These are phyloP conservation scores for Artemisia tridentata DNA, from an alignment of 129 eudicot genomes.

Conservation along the genomic window DNA sequence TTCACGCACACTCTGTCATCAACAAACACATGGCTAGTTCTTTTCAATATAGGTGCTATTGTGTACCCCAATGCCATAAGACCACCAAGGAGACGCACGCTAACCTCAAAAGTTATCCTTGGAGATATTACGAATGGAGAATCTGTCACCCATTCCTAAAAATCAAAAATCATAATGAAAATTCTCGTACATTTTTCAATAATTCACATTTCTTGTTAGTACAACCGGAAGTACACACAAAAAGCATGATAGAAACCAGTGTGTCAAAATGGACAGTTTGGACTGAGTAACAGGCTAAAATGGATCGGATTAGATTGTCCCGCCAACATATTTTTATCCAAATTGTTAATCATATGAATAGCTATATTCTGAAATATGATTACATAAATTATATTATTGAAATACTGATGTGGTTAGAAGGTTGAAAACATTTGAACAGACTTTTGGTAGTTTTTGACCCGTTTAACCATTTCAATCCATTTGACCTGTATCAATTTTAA, in stretches of 20 bases:
- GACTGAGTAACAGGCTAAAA: slow-evolving; percentile 3
- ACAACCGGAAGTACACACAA: slow-evolving; percentile 1
- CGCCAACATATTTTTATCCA: too few relatives aligned
- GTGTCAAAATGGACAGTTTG: slow-evolving; percentile 1
- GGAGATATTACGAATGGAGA: too few relatives aligned
- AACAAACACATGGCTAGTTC: slow-evolving; percentile 80
- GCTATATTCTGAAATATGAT: too few relatives aligned
- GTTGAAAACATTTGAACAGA: too few relatives aligned
- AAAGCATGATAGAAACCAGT: not conserved
- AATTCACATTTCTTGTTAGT: not conserved
- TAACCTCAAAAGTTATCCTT: slow-evolving; percentile 93
- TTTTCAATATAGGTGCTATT: slow-evolving; percentile 84
- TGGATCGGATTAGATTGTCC: not conserved
- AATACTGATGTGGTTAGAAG: too few relatives aligned
- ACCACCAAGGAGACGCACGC: slow-evolving; percentile 96
- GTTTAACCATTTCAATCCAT: too few relatives aligned
- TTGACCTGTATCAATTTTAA: too few relatives aligned
- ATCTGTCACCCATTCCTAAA: too few relatives aligned
- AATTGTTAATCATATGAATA: too few relatives aligned
- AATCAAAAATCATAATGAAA: not conserved
- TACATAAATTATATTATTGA: too few relatives aligned
- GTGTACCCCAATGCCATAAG: slow-evolving; percentile 98
- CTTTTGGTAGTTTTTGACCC: too few relatives aligned
- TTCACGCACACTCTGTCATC: slow-evolving; percentile 85
- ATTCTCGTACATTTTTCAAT: not conserved